Evolutionary conservation across 176 grass and related monocot species (phyloP).

Genomic region (Aegilops longissima): DNA sequence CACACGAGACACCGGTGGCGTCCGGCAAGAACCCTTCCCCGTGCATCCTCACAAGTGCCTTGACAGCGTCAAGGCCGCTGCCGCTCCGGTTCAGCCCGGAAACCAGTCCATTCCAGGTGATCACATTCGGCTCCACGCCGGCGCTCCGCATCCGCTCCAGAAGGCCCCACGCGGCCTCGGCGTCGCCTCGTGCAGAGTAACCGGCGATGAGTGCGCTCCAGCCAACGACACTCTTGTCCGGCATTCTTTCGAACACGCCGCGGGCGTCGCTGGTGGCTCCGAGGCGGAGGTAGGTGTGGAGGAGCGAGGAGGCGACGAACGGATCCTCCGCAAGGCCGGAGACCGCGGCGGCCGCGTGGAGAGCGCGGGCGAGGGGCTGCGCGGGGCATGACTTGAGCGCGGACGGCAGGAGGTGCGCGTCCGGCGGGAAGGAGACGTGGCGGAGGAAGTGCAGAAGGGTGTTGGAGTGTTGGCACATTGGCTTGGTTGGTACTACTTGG

Average conservation of each 20-base stretch:
- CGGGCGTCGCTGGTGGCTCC: constrained; percentile 28
- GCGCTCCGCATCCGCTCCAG: constrained; percentile 41
- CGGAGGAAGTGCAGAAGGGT: constrained; percentile 48
- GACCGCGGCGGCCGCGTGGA: constrained; percentile 47
- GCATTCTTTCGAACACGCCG: constrained; percentile 53
- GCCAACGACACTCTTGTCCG: constrained; percentile 30
- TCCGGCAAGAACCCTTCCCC: constrained; percentile 47
- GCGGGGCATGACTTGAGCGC: constrained; percentile 63
- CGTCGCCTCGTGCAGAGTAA: constrained; percentile 35
- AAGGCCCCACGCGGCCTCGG: constrained; percentile 21
- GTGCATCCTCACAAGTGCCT: constrained; percentile 47
- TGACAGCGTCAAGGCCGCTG: constrained; percentile 25
- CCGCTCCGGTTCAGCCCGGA: constrained; percentile 62
- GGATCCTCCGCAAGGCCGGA: constrained; percentile 36
- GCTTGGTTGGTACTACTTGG: not conserved
- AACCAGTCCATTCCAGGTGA: constrained; percentile 73
- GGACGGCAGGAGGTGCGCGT: constrained; percentile 58
- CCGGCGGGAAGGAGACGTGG: constrained; percentile 53
- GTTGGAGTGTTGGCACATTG: not conserved
- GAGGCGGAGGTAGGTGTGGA: constrained; percentile 56
- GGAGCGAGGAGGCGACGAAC: constrained; percentile 59
- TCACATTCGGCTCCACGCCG: constrained; percentile 44
- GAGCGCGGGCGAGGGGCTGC: constrained; percentile 30
- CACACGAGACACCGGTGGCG: constrained; percentile 36
- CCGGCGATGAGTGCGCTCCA: constrained; percentile 62